Percentiles rank a stretch among this genome's conserved stretches.
These are phyloP conservation scores for Kodamaea suecica DNA, from an alignment of 1,139 yeast genomes.

Conservation along the genomic window DNA sequence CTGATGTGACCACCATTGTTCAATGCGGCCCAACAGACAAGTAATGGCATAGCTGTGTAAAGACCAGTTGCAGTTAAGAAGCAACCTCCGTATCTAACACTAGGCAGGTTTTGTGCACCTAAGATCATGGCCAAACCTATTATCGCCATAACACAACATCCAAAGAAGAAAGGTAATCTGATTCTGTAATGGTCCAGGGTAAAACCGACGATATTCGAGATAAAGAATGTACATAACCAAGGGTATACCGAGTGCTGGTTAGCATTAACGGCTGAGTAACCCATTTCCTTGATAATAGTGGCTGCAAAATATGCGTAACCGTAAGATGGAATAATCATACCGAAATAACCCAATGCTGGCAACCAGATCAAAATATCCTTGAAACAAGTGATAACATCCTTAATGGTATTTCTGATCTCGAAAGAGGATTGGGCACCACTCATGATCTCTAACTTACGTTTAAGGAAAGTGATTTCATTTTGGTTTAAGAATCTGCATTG, in stretches of 20 bases:
- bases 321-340: constrained; percentile 63
- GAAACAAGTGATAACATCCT: constrained; percentile 42
- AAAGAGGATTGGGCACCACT: constrained; percentile 53
- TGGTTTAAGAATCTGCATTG: constrained; percentile 50
- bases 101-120: constrained; percentile 31
- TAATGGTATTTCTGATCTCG: constrained; percentile 43
- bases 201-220: constrained; percentile 46
- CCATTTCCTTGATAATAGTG: constrained; percentile 54
- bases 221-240: constrained; percentile 63
- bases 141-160: constrained; percentile 42
- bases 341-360: constrained; percentile 60
- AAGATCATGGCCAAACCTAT: constrained; percentile 54
- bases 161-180: constrained; percentile 49
- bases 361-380: constrained; percentile 50
- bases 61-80: constrained; percentile 65
- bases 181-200: constrained; percentile 46
- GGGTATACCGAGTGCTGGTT: constrained; percentile 71
- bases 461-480: constrained; percentile 48
- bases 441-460: constrained; percentile 51
- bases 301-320: constrained; percentile 73
- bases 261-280: constrained; percentile 59
- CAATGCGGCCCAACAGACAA: constrained; percentile 70
- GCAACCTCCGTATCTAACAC: constrained; percentile 66
- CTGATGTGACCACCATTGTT: constrained; percentile 70
- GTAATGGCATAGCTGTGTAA: constrained; percentile 70